Evolutionary conservation across 2,329 filamentous ascomycete genomes (phyloP).

Genomic region (Epicoccum sorghinum): DNA sequence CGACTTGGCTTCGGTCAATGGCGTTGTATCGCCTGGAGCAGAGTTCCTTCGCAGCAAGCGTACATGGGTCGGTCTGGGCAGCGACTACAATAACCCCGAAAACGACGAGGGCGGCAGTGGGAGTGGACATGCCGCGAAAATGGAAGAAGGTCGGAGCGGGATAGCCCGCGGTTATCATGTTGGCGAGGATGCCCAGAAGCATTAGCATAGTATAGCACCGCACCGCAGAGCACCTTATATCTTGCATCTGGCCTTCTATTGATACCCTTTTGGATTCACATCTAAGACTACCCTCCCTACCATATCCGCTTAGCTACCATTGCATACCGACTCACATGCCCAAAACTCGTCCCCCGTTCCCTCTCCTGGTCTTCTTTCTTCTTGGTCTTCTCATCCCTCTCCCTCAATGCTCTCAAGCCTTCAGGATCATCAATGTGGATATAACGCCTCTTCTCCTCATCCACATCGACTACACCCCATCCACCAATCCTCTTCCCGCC

Average conservation of each 20-base stretch:
- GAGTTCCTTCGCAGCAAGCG: slow-evolving; percentile 82
- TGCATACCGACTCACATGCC: slow-evolving; percentile 78
- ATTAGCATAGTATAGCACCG: slow-evolving; percentile 10
- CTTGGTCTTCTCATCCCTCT: slow-evolving; percentile 66
- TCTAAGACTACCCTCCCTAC: slow-evolving; percentile 55
- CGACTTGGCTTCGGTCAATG: slow-evolving; percentile 81
- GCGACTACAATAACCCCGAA: slow-evolving; percentile 69
- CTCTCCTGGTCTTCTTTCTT: slow-evolving; percentile 63
- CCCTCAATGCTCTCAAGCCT: slow-evolving; percentile 65
- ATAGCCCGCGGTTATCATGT: slow-evolving; percentile 88
- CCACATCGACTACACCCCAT: slow-evolving; percentile 85
- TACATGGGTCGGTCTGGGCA: slow-evolving; percentile 91
- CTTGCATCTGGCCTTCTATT: neutral
- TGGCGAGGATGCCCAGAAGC: slow-evolving; percentile 55
- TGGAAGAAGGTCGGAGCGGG: slow-evolving; percentile 87
- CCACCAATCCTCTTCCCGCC: slow-evolving; percentile 78
- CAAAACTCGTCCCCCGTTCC: slow-evolving; percentile 63
- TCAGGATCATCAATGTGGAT: slow-evolving; percentile 87
- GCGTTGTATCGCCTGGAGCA: slow-evolving; percentile 87
- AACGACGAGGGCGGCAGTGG: slow-evolving; percentile 62
- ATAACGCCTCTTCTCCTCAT: slow-evolving; percentile 83
- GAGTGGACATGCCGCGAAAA: slow-evolving; percentile 64
- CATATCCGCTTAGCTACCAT: slow-evolving; percentile 98
- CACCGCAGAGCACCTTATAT: neutral
- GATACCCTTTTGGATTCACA: neutral